Evolutionary conservation across 768 basidiomycete genomes (phyloP).

Genomic region (Rhizopogon roseolus): DNA sequence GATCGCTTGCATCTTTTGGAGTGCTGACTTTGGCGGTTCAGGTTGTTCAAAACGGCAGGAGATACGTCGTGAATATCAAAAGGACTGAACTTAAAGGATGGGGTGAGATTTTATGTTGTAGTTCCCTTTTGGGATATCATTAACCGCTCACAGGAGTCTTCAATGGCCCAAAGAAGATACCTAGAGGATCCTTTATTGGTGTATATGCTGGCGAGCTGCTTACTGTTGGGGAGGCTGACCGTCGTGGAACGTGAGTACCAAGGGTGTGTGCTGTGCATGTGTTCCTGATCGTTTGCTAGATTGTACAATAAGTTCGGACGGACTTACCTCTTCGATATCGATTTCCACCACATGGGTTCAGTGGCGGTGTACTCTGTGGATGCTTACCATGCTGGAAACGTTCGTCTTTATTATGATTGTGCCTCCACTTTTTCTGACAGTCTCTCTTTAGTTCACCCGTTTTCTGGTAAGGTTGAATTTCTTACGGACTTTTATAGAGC

Average conservation of each 20-base stretch:
- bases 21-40: constrained; percentile 21
- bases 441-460: constrained; percentile 69
- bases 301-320: constrained; percentile 69
- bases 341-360: constrained; percentile 62
- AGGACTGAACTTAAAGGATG: constrained; percentile 81
- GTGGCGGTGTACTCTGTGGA: constrained; percentile 59
- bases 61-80: constrained; percentile 53
- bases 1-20: background rate
- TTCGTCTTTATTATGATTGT: constrained; percentile 31
- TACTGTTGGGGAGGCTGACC: constrained; percentile 60
- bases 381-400: constrained; percentile 85
- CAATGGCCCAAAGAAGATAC: constrained; percentile 59
- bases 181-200: constrained; percentile 68
- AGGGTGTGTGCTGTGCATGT: background rate
- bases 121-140: background rate
- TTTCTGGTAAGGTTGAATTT: constrained; percentile 56
- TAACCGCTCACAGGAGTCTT: constrained; percentile 55
- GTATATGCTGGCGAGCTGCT: constrained; percentile 84
- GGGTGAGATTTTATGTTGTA: constrained; percentile 44
- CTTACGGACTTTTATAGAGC: background rate
- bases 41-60: constrained; percentile 83
- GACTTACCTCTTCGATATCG: constrained; percentile 81
- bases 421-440: background rate
- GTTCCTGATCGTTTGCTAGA: constrained; percentile 30
- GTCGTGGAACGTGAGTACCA: constrained; percentile 58